Conservation (phyloP, 106 monocot species). For the Acanthochlamys bracteata region DNA sequence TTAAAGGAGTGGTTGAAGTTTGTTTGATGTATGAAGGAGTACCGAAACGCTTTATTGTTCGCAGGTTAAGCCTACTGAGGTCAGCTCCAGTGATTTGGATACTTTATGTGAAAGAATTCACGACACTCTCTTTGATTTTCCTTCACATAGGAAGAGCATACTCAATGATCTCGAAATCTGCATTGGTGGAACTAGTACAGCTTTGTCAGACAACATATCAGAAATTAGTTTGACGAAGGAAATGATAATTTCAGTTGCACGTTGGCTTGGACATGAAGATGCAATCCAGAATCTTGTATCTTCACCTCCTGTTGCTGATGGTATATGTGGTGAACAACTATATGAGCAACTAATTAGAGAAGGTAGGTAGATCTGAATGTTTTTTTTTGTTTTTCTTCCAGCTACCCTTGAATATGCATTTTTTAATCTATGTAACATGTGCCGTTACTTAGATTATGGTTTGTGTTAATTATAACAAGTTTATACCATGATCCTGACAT, state of each 20-base stretch:
- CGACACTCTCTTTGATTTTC: slow-evolving; percentile 51
- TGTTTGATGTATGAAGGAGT: slow-evolving; percentile 6
- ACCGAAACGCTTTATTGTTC: slow-evolving; percentile 8
- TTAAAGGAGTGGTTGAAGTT: too few species aligned
- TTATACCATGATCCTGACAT: too few species aligned
- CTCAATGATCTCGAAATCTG: slow-evolving; percentile 70
- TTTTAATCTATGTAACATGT: too few species aligned
- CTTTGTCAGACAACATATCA: slow-evolving; percentile 40
- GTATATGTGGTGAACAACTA: slow-evolving; percentile 58
- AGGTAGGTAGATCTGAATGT: slow-evolving; percentile 61
- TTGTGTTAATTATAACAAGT: too few species aligned
- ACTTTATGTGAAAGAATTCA: slow-evolving; percentile 63
- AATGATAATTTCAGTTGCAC: slow-evolving; percentile 53
- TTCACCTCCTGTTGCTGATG: slow-evolving; percentile 28
- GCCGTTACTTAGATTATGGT: too few species aligned
- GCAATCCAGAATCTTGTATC: slow-evolving; percentile 38
- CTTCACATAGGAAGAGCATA: slow-evolving; percentile 40
- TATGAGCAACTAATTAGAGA: slow-evolving; percentile 81
- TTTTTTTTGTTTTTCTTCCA: too few species aligned
- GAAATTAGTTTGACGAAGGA: slow-evolving; percentile 67
- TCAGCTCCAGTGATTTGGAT: slow-evolving; percentile 40
- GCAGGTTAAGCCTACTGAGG: slow-evolving; percentile 71
- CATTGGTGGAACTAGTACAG: slow-evolving; percentile 42
- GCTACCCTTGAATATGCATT: too few species aligned
- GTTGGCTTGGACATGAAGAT: slow-evolving; percentile 55